These are phyloP conservation scores for Anastatica hierochuntica DNA, from an alignment of 345 rosid species.

Conservation along the genomic window DNA sequence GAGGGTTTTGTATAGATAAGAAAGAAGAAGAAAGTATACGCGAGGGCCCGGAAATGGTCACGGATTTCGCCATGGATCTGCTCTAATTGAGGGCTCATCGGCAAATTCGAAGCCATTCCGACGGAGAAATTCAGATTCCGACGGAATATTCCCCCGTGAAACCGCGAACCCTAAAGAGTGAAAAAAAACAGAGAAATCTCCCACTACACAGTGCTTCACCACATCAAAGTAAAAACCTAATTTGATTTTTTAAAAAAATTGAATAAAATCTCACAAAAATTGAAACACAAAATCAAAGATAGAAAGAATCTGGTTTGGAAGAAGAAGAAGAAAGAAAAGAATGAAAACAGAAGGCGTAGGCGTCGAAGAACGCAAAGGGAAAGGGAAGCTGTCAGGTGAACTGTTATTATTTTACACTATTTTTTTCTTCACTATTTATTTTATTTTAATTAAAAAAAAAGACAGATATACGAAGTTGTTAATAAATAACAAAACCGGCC, in stretches of 20 bases:
- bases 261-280: constrained; percentile 5
- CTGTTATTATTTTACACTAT: not conserved
- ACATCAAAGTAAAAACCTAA: constrained; percentile 1
- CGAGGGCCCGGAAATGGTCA: constrained; percentile 83
- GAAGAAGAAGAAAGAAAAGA: constrained; percentile 16
- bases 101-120: constrained; percentile 52
- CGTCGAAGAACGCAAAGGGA: not conserved
- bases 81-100: constrained; percentile 82
- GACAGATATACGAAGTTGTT: not conserved
- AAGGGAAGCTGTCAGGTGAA: constrained; percentile 12
- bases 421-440: not conserved
- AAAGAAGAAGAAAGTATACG: constrained; percentile 29
- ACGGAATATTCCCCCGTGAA: not conserved
- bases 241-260: not conserved
- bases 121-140: constrained; percentile 31
- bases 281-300: not conserved
- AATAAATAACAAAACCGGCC: not conserved
- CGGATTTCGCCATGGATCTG: constrained; percentile 97
- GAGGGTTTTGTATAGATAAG: not conserved
- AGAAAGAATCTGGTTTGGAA: not conserved
- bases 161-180: constrained; percentile 11
- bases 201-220: not conserved
- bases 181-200: constrained; percentile 1
- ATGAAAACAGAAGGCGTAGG: constrained; percentile 11
- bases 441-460: not conserved